Percentiles rank a stretch among this genome's conserved stretches.
Evolutionary conservation across 2,329 filamentous ascomycete species (phyloP).

Genomic region (Sporothrix sp.): DNA sequence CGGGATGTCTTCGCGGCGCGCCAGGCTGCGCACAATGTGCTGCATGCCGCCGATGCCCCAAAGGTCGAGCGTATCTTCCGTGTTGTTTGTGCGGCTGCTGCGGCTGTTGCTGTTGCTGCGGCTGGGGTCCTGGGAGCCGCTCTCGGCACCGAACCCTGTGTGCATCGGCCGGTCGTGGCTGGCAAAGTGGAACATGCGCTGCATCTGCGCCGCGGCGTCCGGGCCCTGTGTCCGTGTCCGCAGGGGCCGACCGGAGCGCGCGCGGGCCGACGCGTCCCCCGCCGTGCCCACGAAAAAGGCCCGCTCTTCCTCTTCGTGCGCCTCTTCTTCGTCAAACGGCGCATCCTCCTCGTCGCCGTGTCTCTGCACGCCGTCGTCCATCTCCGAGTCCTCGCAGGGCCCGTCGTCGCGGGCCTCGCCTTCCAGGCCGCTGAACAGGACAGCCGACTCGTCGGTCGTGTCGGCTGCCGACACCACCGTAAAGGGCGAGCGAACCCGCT

Average conservation of each 20-base stretch:
- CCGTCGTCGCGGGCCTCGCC: conserved; percentile 33
- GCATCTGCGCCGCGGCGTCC: not conserved
- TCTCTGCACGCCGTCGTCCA: conserved; percentile 37
- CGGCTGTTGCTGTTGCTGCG: conserved; percentile 23
- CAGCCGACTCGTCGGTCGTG: conserved; percentile 14
- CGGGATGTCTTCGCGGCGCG: conserved; percentile 63
- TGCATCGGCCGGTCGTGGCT: conserved; percentile 18
- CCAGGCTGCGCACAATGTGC: conserved; percentile 59
- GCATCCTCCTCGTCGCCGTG: conserved; percentile 28
- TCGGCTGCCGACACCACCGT: conserved; percentile 10
- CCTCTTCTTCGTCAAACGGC: conserved; percentile 40
- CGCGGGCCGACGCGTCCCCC: not conserved
- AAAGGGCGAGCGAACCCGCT: conserved; percentile 14
- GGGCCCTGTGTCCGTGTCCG: not conserved
- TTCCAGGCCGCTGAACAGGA: not conserved
- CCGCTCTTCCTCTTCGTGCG: conserved; percentile 27
- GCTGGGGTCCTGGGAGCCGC: not conserved
- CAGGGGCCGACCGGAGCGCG: no score
- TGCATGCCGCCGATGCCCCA: conserved; percentile 53
- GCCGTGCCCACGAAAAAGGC: conserved; percentile 18
- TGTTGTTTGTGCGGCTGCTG: conserved; percentile 9
- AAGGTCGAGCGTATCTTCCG: conserved; percentile 26
- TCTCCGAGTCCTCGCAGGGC: conserved; percentile 46
- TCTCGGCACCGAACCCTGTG: conserved; percentile 10
- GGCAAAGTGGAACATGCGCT: not conserved